Base-by-base conservation (phyloP, 805 yeast species). In the Yarrowia osloensis region DNA sequence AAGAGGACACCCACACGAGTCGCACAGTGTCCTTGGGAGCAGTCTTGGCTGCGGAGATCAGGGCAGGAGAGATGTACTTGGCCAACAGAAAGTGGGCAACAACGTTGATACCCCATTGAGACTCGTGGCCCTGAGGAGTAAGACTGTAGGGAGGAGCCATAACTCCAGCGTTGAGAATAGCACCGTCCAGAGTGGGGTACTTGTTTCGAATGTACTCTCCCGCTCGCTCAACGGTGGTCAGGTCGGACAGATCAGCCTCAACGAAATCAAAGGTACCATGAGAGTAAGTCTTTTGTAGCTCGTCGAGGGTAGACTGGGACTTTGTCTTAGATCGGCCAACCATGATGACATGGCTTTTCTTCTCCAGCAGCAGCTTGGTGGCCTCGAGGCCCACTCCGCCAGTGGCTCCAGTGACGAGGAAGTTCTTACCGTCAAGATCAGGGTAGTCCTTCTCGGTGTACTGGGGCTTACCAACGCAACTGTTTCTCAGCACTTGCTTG, bases 61-160 rank as follows among this genome's bases (percentile, higher is more conserved):
- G 68, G 3, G 81, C 68, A 12, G 82, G 81, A 24, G 75, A 76
- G 49, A 82, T 70, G 31, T 77, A 72, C 67, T 77, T 77, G 69
- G 82, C 79, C 26, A 84, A 73, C 28, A 82, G 70, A 65, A 77
- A 81, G 31, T 83, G 82, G 2, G 82, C 86, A n/a, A 84, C 69
- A 22, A 72, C 78, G 70, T 84, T 84, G 26, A 80, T 78, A 9
- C 84, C 86, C 46, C 82, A 73, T 63, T 81, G 83, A 47, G 76
- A 67, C 66, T 84, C 86, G 67, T 75, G 78, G 15, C 84, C 85
- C 73, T 84, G 85, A 11, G 72, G 70, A 6, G 85, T 78, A 29
- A 68, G 69, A 11, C 79, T 69, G 0, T 57, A 63, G 7, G 82
- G 80, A 2, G 81, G 81, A 12, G 67, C 46, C 81, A 80, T 80